Conservation (phyloP, 2,329 filamentous ascomycete genomes). For the Alternaria arbusti region DNA sequence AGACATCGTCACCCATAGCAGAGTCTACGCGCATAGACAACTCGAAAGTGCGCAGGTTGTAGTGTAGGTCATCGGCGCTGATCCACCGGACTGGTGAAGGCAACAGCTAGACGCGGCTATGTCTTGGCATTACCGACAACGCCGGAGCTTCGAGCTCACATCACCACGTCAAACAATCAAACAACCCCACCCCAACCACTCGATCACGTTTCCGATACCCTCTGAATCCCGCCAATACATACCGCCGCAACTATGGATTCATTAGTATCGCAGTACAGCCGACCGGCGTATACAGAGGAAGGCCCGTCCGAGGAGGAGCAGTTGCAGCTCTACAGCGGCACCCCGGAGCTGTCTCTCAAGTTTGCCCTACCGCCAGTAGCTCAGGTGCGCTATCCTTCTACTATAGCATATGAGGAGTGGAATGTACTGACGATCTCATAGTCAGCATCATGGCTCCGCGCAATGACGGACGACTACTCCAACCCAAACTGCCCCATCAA, state of each 20-base stretch:
- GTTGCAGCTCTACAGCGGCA: slow-evolving; percentile 70
- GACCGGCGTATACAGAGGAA: slow-evolving; percentile 76
- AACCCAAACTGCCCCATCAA: slow-evolving; percentile 99
- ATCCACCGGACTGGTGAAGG: slow-evolving; percentile 3
- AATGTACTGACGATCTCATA: slow-evolving; percentile 50
- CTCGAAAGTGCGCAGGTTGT: neutral
- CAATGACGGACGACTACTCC: slow-evolving; percentile 94
- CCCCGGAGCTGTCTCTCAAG: slow-evolving; percentile 82
- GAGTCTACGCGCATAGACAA: neutral
- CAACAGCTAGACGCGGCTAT: slow-evolving; percentile 17
- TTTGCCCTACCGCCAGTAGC: slow-evolving; percentile 94
- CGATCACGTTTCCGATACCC: slow-evolving; percentile 9
- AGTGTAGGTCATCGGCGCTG: neutral
- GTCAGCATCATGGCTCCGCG: slow-evolving; percentile 93
- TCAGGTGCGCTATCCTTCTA: slow-evolving; percentile 63
- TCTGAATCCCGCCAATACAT: slow-evolving; percentile 9
- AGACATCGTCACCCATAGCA: too few relatives aligned
- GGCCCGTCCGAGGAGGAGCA: slow-evolving; percentile 75
- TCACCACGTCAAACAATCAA: slow-evolving; percentile 25
- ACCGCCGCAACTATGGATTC: slow-evolving; percentile 72
- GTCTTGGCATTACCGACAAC: slow-evolving; percentile 18
- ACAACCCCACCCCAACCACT: slow-evolving; percentile 17
- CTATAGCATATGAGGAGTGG: neutral
- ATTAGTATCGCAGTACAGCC: slow-evolving; percentile 90
- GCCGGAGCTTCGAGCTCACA: slow-evolving; percentile 21